Evolutionary conservation across 192 early-diverging fungal species (phyloP).

Genomic region (Umbelopsis sp.): DNA sequence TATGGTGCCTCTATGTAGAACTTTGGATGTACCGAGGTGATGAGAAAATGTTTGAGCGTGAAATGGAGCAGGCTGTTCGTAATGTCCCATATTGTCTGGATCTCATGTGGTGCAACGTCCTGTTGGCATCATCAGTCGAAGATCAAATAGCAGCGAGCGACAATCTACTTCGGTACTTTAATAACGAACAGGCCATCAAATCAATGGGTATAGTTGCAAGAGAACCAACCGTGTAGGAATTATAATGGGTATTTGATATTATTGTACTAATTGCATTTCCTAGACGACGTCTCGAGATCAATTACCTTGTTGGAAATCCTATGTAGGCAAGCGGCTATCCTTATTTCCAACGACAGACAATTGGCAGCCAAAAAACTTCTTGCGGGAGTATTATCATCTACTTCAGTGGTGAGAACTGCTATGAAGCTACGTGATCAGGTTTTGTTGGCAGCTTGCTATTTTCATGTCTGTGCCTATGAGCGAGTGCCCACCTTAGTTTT

Average conservation of each 20-base stretch:
- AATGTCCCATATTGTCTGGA: conserved; percentile 3
- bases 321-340: conserved; percentile 4
- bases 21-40: conserved; percentile 5
- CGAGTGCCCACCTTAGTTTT: not conserved
- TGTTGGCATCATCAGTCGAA: not conserved
- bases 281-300: not conserved
- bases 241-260: not conserved
- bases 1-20: conserved; percentile 14
- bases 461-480: conserved; percentile 12
- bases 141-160: not conserved
- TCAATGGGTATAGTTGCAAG: conserved; percentile 16
- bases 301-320: not conserved
- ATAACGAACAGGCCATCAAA: not conserved
- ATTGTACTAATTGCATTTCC: not conserved
- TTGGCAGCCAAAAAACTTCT: not conserved
- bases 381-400: conserved; percentile 8
- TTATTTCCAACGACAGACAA: not conserved
- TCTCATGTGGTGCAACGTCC: not conserved
- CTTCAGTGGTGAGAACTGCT: conserved; percentile 8
- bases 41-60: conserved; percentile 5
- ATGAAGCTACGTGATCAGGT: not conserved
- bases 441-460: conserved; percentile 13
- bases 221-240: not conserved
- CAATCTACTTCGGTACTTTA: not conserved
- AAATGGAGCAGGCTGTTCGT: not conserved